Evolutionary conservation across 2,329 filamentous ascomycete genomes (phyloP), one percentile per base, ranked within the genome.

Genomic region (Aspergillus glaucus): DNA sequence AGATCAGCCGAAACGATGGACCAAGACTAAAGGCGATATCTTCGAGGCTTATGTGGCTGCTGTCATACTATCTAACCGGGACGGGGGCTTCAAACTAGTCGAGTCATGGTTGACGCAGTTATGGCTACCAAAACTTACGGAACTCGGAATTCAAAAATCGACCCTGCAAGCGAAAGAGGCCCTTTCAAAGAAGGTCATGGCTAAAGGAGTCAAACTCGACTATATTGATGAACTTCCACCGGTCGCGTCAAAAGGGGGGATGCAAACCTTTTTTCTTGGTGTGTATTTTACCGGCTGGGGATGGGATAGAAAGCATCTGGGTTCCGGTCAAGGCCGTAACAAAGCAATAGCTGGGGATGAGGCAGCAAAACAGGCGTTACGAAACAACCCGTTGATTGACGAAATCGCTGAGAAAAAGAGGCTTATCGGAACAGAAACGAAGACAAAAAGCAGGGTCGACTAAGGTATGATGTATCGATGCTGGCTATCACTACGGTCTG

Each of bases 41-140:
- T 94, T 96, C 59, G 92, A 97, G 66, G 87, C 92, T 0, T 96
- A 94, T 58, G 81, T 95, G 14, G 91, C 87, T 7, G 91, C 86
- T 3, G 70, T 91, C 5, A 79, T 95, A 30, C 71, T 88, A 2
- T 83, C 85, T 1, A 80, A 89, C 58, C 76, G 81, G 0, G 67
- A 72, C 3, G 64, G 80, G 43, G 90, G 91, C 1, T 78, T 86
- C 43, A 54, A 67, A 6, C 76, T 75, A 2, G 84, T 79, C 2
- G 77, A 85, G 45, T 65, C 76, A 12, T 97, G 90, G 89, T 71
- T 96, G 42, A 84, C 81, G 45, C 71, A 77, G 6, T 72, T 96
- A 1, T 96, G 90, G 89, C 78, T 79, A 3, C 80, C 76, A 43
- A 81, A 79, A 4, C 69, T 94, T 34, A 57, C 64, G 73, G 55